phyloP scores from a whole-genome alignment of 768 basidiomycete genomes.

The Tulasnella calospora region DNA sequence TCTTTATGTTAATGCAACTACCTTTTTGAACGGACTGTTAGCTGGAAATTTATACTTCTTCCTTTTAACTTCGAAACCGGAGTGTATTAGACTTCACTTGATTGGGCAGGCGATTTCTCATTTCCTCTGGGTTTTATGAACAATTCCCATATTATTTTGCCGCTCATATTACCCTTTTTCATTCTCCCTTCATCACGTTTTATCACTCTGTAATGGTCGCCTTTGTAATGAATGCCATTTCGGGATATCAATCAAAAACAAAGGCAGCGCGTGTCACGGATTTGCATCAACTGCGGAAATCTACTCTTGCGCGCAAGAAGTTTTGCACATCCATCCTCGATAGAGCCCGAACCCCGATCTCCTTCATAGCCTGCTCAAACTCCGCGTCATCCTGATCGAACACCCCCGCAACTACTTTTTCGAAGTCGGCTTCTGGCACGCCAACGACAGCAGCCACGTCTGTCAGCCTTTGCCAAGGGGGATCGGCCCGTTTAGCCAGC shows the following conservation, averaged over 20 bases:
- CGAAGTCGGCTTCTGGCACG: conserved; percentile 53
- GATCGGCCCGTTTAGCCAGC: conserved; percentile 51
- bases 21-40: conserved; percentile 1
- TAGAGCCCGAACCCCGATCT: conserved; percentile 58
- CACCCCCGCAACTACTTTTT: conserved; percentile 44
- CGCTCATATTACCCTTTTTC: neutral
- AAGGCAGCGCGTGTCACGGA: neutral
- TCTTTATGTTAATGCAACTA: conserved; percentile 1
- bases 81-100: conserved; percentile 1
- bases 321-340: conserved; percentile 50
- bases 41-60: neutral
- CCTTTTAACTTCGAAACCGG: neutral
- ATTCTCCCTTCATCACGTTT: neutral
- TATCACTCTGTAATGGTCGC: conserved; percentile 1
- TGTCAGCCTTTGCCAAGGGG: conserved; percentile 69
- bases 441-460: conserved; percentile 66
- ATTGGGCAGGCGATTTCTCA: neutral
- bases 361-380: conserved; percentile 40
- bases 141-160: neutral
- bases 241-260: conserved; percentile 1
- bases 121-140: neutral
- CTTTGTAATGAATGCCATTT: conserved; percentile 2
- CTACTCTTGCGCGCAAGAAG: conserved; percentile 33
- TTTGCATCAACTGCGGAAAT: conserved; percentile 21
- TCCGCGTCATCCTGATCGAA: conserved; percentile 46